Evolutionary conservation across 139 green algal genomes (phyloP).

Genomic region (Ettlia oleoabundans): DNA sequence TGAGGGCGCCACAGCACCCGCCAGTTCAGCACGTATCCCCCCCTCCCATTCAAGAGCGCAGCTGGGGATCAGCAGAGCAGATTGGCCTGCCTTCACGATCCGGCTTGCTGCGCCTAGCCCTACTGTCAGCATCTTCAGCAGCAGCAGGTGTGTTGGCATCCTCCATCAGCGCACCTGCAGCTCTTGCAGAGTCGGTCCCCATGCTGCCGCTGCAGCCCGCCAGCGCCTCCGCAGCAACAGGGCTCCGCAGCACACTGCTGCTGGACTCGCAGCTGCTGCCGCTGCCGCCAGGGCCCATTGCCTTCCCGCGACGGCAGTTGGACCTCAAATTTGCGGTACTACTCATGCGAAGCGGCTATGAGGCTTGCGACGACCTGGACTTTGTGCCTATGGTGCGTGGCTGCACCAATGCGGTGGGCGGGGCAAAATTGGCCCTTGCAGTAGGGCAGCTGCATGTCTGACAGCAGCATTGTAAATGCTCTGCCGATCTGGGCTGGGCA

Average conservation of each 20-base stretch:
- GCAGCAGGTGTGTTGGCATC: neutral
- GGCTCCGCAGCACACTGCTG: slow-evolving; percentile 7
- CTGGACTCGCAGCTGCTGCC: slow-evolving; percentile 29
- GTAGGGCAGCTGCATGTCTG: neutral
- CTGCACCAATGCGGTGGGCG: too few species aligned
- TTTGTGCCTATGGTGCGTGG: slow-evolving; percentile 85
- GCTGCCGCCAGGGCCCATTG: slow-evolving; percentile 38
- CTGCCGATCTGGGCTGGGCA: neutral
- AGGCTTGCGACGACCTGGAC: slow-evolving; percentile 81
- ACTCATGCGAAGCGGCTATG: slow-evolving; percentile 81
- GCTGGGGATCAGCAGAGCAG: too few species aligned
- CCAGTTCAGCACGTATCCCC: too few species aligned
- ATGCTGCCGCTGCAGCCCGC: neutral
- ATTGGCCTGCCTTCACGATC: neutral
- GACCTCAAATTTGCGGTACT: slow-evolving; percentile 84
- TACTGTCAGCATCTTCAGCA: slow-evolving; percentile 11
- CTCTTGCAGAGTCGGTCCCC: too few species aligned
- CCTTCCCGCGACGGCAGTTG: slow-evolving; percentile 58
- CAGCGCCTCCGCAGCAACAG: too few species aligned
- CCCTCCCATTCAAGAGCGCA: too few species aligned
- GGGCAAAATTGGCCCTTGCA: neutral
- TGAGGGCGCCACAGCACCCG: too few species aligned
- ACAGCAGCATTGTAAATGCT: neutral
- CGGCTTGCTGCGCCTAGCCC: neutral
- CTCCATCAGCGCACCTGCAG: too few species aligned